These are phyloP conservation scores for Penicillium sclerotiorum DNA, from an alignment of 2,329 filamentous ascomycete species.

Conservation along the genomic window DNA sequence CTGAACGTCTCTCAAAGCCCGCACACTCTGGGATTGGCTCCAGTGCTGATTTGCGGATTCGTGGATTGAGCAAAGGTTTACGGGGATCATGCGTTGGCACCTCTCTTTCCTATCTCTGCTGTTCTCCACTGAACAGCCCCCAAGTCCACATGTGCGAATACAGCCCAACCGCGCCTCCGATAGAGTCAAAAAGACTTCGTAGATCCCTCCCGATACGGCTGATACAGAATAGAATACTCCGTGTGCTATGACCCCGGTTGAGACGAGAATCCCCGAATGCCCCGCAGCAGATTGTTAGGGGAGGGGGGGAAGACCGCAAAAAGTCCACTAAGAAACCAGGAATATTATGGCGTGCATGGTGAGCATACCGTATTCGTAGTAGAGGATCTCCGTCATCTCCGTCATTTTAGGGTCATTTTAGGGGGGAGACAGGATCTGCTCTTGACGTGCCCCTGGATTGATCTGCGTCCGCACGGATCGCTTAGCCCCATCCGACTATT, in stretches of 20 bases:
- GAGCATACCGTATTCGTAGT: slow-evolving; percentile 1
- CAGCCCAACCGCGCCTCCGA: too few relatives aligned
- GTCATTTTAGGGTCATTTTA: slow-evolving; percentile 4
- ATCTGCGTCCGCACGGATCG: slow-evolving; percentile 27
- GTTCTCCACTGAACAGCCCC: too few relatives aligned
- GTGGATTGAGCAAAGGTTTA: too few relatives aligned
- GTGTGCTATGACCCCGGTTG: slow-evolving; percentile 12
- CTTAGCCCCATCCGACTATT: slow-evolving; percentile 25
- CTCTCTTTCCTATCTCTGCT: too few relatives aligned
- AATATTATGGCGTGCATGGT: slow-evolving; percentile 18
- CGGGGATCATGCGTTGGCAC: too few relatives aligned
- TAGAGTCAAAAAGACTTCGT: too few relatives aligned
- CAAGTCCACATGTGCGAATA: too few relatives aligned
- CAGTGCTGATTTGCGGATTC: neutral
- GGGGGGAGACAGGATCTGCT: slow-evolving; percentile 16
- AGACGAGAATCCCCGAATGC: slow-evolving; percentile 10
- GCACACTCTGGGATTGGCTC: too few relatives aligned
- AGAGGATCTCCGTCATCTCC: slow-evolving; percentile 20
- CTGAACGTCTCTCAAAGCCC: too few relatives aligned
- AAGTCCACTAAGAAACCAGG: neutral
- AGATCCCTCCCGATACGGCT: too few relatives aligned
- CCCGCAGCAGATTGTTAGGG: neutral
- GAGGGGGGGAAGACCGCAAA: neutral
- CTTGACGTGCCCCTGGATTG: slow-evolving; percentile 26
- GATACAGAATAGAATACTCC: slow-evolving; percentile 3